phyloP scores from a whole-genome alignment of 768 basidiomycete species.

The Gymnopilus dilepis region DNA sequence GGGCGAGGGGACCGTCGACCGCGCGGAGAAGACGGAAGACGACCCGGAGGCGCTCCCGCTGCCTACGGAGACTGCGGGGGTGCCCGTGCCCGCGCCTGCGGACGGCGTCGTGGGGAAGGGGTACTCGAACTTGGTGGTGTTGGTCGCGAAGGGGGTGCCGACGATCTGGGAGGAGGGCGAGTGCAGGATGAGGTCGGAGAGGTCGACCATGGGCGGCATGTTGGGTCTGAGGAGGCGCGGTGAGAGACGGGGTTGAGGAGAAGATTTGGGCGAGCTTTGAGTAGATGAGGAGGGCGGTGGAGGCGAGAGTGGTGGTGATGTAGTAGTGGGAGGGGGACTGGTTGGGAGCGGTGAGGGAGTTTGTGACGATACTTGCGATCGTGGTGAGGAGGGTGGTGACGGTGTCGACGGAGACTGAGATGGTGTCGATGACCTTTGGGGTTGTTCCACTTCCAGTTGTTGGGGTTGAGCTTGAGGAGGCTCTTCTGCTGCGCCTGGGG shows the following conservation, averaged over 20 bases:
- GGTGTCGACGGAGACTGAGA: background rate
- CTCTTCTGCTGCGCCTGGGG: background rate
- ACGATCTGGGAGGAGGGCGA: conserved; percentile 34
- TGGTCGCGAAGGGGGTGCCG: conserved; percentile 34
- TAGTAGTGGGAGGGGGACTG: background rate
- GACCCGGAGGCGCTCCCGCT: background rate
- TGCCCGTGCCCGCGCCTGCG: too few relatives aligned
- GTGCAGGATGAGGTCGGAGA: conserved; percentile 33
- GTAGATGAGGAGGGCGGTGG: too few relatives aligned
- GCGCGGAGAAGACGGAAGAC: background rate
- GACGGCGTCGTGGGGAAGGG: conserved; percentile 33
- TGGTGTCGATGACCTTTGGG: background rate
- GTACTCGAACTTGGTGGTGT: conserved; percentile 33
- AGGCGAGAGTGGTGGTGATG: background rate
- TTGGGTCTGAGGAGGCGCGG: background rate
- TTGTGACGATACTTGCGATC: too few relatives aligned
- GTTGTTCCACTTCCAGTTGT: too few relatives aligned
- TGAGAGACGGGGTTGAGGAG: background rate
- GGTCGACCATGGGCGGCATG: conserved; percentile 29
- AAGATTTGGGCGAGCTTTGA: too few relatives aligned
- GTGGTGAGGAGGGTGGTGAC: too few relatives aligned
- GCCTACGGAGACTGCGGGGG: conserved; percentile 13
- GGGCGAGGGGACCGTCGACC: background rate
- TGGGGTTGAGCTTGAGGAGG: background rate
- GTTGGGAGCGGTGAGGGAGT: too few relatives aligned